A percentile compares a stretch with the other conserved stretches of the same genome.
These are phyloP conservation scores for Davidsoniella neocaledoniae DNA, from an alignment of 2,329 filamentous ascomycete species.

Conservation along the genomic window DNA sequence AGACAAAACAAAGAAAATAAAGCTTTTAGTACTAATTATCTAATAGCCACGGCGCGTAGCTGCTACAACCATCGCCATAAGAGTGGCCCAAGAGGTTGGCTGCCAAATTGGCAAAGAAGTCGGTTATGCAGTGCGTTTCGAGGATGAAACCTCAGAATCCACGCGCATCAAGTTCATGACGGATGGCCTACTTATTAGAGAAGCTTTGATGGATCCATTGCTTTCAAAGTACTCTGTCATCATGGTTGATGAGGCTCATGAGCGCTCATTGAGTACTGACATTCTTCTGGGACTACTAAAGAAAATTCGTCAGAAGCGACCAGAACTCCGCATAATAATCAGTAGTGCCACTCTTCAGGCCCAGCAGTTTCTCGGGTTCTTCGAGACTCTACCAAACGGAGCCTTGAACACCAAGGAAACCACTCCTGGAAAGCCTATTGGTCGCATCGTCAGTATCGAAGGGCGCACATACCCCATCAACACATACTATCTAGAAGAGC, in stretches of 20 bases:
- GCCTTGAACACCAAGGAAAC: not conserved
- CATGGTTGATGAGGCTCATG: slow-evolving; percentile 96
- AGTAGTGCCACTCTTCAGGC: slow-evolving; percentile 90
- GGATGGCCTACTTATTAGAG: slow-evolving; percentile 76
- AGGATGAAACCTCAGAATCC: slow-evolving; percentile 71
- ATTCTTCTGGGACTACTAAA: slow-evolving; percentile 78
- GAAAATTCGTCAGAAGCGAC: slow-evolving; percentile 66
- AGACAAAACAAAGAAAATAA: not conserved
- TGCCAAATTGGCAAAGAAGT: slow-evolving; percentile 80
- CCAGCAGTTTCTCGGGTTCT: slow-evolving; percentile 70
- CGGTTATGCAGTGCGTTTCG: slow-evolving; percentile 83
- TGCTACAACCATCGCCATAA: slow-evolving; percentile 71
- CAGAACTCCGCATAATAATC: slow-evolving; percentile 73
- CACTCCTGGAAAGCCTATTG: not conserved
- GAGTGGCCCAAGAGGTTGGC: slow-evolving; percentile 78
- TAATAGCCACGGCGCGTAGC: slow-evolving; percentile 70
- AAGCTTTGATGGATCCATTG: slow-evolving; percentile 83
- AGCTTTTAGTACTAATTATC: slow-evolving; percentile 12
- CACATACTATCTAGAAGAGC: slow-evolving; percentile 59
- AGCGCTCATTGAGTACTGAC: slow-evolving; percentile 83
- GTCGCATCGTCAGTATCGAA: slow-evolving; percentile 40
- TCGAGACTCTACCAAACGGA: slow-evolving; percentile 24
- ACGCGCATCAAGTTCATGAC: slow-evolving; percentile 93
- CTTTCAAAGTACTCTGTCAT: slow-evolving; percentile 85
- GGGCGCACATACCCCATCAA: slow-evolving; percentile 83